phyloP scores from a whole-genome alignment of 768 basidiomycete species.

The Lactarius quietus region DNA sequence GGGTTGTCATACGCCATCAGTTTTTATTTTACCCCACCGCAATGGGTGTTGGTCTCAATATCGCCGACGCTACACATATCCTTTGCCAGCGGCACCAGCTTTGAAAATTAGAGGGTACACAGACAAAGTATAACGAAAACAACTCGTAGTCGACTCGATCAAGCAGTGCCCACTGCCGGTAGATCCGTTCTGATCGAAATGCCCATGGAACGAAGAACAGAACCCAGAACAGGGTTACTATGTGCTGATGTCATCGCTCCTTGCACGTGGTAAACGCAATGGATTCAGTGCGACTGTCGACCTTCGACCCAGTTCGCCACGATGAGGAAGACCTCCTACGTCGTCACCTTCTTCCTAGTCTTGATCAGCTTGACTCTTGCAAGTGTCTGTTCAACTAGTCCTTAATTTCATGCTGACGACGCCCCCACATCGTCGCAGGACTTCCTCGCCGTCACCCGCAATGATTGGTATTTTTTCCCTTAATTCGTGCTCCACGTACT shows the following conservation, averaged over 20 bases:
- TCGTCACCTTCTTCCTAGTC: constrained; percentile 57
- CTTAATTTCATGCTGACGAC: neutral
- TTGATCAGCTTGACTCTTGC: constrained; percentile 50
- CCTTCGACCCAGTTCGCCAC: constrained; percentile 10
- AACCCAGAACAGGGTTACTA: neutral
- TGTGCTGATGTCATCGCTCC: constrained; percentile 9
- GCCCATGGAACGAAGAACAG: neutral
- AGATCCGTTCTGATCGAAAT: neutral
- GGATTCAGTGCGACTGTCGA: neutral
- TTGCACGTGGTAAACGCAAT: neutral
- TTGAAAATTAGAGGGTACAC: neutral
- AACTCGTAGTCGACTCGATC: neutral
- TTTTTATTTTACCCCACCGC: neutral
- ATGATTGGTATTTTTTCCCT: constrained; percentile 53
- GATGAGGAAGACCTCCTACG: constrained; percentile 72
- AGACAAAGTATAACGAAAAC: neutral
- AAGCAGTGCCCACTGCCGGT: neutral
- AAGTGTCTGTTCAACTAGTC: constrained; percentile 28
- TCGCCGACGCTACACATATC: neutral
- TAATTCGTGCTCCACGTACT: constrained; percentile 4
- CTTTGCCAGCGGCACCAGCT: neutral
- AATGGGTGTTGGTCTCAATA: neutral
- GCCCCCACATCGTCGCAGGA: constrained; percentile 40
- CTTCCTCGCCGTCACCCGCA: constrained; percentile 48
- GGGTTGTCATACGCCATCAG: neutral